phyloP scores from a whole-genome alignment of 163 green algal genomes.

The Chloromonas sp. region DNA sequence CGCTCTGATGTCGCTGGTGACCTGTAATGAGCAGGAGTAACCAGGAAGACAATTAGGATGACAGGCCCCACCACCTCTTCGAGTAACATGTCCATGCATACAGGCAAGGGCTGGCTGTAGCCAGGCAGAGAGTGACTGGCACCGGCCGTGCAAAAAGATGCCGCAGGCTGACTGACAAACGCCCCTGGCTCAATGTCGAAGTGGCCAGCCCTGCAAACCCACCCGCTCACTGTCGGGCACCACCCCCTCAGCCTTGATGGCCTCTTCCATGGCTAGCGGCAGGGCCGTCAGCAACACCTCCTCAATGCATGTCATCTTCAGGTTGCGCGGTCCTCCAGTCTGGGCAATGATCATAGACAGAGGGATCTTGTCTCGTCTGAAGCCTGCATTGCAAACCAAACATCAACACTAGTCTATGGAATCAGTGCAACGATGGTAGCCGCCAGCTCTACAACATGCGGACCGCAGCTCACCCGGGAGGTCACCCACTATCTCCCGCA shows the following conservation, averaged over 20 bases:
- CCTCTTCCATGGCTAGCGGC: conserved; percentile 10
- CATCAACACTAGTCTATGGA: not conserved
- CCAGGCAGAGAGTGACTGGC: too few species aligned
- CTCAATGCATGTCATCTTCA: conserved; percentile 48
- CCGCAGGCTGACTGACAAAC: too few species aligned
- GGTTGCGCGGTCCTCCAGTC: conserved; percentile 37
- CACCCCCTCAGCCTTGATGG: conserved; percentile 1
- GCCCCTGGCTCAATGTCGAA: too few species aligned
- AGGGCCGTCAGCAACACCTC: conserved; percentile 17
- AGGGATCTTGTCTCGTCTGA: conserved; percentile 47
- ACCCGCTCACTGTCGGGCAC: conserved; percentile 18
- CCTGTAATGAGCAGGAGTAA: conserved; percentile 6
- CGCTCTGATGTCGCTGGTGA: conserved; percentile 12
- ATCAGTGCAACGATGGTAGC: not conserved
- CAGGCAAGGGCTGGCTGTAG: too few species aligned
- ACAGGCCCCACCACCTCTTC: too few species aligned
- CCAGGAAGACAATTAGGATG: not conserved
- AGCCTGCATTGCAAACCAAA: conserved; percentile 5
- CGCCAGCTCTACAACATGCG: not conserved
- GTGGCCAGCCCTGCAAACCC: not conserved
- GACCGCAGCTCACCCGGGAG: not conserved
- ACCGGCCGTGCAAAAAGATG: too few species aligned
- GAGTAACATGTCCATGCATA: too few species aligned
- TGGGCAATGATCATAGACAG: conserved; percentile 49
- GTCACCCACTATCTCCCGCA: conserved; percentile 1